A percentile compares a stretch with the other conserved stretches of the same genome.
phyloP scores from a whole-genome alignment of 768 basidiomycete species.

The Podaxis carcinomalis region DNA sequence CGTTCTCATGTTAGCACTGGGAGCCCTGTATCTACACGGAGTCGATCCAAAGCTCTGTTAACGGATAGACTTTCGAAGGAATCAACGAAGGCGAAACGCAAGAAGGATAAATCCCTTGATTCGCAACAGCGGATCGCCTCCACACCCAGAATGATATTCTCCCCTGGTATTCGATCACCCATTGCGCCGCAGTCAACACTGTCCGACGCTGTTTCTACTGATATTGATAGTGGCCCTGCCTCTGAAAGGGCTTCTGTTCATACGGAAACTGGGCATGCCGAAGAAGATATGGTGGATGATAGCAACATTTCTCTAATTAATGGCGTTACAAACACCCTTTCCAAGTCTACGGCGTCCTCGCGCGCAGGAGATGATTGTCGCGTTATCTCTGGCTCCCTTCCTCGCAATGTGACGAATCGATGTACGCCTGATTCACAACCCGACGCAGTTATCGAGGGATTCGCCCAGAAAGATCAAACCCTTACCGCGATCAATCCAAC shows the following conservation, averaged over 20 bases:
- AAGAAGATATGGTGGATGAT: background rate
- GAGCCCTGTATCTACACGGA: slow-evolving; percentile 5
- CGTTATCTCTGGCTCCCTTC: background rate
- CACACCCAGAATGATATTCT: slow-evolving; percentile 21
- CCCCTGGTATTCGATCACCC: slow-evolving; percentile 13
- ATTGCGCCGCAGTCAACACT: background rate
- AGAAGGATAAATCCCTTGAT: background rate
- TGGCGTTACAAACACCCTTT: background rate
- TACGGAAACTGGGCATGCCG: background rate
- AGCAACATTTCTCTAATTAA: background rate
- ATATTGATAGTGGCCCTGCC: background rate
- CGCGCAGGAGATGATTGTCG: background rate
- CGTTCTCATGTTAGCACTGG: background rate
- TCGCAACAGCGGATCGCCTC: background rate
- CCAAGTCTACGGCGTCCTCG: background rate
- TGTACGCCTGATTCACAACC: background rate
- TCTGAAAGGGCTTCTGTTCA: background rate
- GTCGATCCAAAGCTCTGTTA: slow-evolving; percentile 3
- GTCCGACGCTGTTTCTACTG: background rate
- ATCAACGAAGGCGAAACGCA: slow-evolving; percentile 1
- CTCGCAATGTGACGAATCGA: background rate
- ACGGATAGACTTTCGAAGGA: slow-evolving; percentile 7
- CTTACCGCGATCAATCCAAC: background rate
- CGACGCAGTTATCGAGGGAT: background rate
- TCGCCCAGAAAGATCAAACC: background rate